phyloP scores from a whole-genome alignment of 495 filamentous ascomycete genomes.

The Penicillium angulare region DNA sequence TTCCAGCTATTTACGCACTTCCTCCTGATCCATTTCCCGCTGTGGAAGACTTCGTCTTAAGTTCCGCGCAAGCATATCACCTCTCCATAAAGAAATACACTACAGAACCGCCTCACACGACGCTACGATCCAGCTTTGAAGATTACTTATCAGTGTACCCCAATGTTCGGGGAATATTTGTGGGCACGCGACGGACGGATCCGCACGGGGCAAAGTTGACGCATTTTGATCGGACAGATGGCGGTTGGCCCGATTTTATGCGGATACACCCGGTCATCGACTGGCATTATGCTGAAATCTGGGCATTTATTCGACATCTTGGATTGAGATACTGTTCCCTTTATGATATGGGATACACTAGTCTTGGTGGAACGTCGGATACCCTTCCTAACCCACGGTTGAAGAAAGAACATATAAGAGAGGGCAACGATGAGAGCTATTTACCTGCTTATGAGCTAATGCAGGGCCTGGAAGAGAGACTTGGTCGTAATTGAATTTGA shows the following conservation, averaged over 20 bases:
- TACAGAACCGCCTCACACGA: conserved; percentile 49
- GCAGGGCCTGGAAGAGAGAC: conserved; percentile 79
- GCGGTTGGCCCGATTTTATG: conserved; percentile 91
- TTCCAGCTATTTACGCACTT: conserved; percentile 87
- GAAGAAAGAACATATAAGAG: conserved; percentile 36
- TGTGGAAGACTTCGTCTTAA: conserved; percentile 79
- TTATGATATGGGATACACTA: conserved; percentile 85
- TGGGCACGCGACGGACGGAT: conserved; percentile 89
- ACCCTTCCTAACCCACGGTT: conserved; percentile 86
- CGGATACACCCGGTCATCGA: conserved; percentile 92
- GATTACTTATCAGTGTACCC: conserved; percentile 64
- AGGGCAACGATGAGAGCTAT: conserved; percentile 44
- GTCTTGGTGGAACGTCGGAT: conserved; percentile 83
- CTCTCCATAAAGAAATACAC: conserved; percentile 75
- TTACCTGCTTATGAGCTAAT: conserved; percentile 84
- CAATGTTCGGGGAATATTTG: conserved; percentile 77
- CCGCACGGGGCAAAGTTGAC: conserved; percentile 78
- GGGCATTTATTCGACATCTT: conserved; percentile 84
- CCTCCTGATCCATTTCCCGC: conserved; percentile 75
- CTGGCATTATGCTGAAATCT: conserved; percentile 96
- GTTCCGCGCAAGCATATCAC: conserved; percentile 62
- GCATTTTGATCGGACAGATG: conserved; percentile 83
- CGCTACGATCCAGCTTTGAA: conserved; percentile 65
- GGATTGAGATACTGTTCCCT: conserved; percentile 77
- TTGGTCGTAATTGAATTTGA: conserved; percentile 65